Evolutionary conservation across 1,284 basidiomycete species (phyloP), one percentile per base, ranked within the genome.

Genomic region (Ceratobasidium sp.): DNA sequence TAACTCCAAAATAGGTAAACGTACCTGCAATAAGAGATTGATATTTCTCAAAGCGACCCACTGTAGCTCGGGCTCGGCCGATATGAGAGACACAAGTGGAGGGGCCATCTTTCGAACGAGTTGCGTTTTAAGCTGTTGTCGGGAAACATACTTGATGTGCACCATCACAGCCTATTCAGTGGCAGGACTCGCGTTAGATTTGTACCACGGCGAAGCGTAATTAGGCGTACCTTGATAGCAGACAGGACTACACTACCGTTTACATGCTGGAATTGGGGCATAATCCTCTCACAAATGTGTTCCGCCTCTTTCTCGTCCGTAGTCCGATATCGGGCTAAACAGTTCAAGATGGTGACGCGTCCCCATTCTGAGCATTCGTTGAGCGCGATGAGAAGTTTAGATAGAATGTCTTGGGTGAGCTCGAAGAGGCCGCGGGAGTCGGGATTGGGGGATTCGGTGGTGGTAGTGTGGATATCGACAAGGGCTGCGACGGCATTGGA

Each of bases 281-380:
- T 93, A 53, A 99, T 97, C 50, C 98, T 91, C 83, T 99, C 97
- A 83, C 97, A 99, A 76, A 99, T 99, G 83, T 99, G 97, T 81
- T 99, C 98, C 80, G 93, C 94, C 84, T 99, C 98, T 83, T 96
- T 94, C 75, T 93, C 93, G 80, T 98, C 97, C 33, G 87, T 85
- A 0, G 95, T 89, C 63, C 87, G 87, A 83, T 98, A 99, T 64
- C 94, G 89, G 9, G 94, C 88, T 53, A 99, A 85, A 0, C 95
- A 94, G 75, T 93, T 93, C 71, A 99, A 85, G 64, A 99, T 92
- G 0, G 96, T 95, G 27, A 99, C 96, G 74, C 97, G 89, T 44
- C 97, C 97, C 97, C 97, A 99, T 85, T 99, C 97, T 0, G 97
- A 98, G 82, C 97, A 99, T 84, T 99, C 98, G 82, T 98, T 98